Conservation (phyloP, 2,329 filamentous ascomycete species). For the Monascus ruber region DNA sequence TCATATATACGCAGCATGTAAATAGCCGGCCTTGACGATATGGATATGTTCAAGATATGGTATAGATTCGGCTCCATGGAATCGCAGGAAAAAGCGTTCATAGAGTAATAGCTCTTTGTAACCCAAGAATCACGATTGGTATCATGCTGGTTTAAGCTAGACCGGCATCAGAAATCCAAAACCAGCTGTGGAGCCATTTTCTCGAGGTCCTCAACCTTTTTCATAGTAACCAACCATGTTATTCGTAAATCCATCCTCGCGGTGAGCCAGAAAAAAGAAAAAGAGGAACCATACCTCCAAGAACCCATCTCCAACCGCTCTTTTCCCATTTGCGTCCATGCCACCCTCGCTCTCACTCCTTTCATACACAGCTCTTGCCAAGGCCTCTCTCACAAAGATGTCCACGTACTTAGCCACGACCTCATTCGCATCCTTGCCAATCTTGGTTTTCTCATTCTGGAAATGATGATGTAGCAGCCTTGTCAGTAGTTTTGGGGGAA, state of each 20-base stretch:
- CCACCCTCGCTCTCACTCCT: constrained; percentile 38
- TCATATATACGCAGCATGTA: too few species aligned
- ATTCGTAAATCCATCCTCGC: background rate
- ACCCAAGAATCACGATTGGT: too few species aligned
- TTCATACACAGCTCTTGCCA: constrained; percentile 66
- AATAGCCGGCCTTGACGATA: too few species aligned
- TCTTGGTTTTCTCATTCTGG: constrained; percentile 54
- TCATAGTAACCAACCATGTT: background rate
- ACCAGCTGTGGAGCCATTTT: constrained; percentile 75
- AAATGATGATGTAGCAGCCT: constrained; percentile 73
- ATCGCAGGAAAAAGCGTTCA: too few species aligned
- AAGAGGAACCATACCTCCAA: constrained; percentile 47
- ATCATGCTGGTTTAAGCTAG: background rate
- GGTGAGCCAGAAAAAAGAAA: background rate
- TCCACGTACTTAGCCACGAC: constrained; percentile 79
- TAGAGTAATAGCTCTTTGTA: too few species aligned
- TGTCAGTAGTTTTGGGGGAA: constrained; percentile 65
- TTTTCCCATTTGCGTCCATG: constrained; percentile 12
- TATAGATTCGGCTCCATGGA: too few species aligned
- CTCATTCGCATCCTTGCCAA: constrained; percentile 65
- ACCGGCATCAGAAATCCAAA: constrained; percentile 56
- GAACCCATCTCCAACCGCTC: constrained; percentile 45
- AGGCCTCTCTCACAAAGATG: constrained; percentile 78
- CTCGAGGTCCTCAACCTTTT: constrained; percentile 75
- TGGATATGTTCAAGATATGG: too few species aligned